Conservation (phyloP, 129 eudicot genomes). For the Scalesia atractyloides region DNA sequence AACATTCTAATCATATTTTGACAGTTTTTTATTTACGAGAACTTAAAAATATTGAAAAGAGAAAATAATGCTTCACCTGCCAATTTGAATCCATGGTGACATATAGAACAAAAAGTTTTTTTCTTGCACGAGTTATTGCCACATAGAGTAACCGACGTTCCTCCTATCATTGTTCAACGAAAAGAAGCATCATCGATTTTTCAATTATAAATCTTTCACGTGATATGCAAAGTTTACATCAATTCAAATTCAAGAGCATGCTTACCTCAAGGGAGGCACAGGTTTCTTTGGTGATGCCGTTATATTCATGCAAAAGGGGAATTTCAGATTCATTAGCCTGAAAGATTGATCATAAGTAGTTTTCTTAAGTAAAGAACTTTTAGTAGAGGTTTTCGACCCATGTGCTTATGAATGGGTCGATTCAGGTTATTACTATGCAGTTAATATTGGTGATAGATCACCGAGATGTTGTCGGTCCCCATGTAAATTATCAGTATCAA, state of each 20-base stretch:
- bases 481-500: too few relatives aligned
- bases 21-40: too few relatives aligned
- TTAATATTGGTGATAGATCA: too few relatives aligned
- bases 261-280: slow-evolving; percentile 70
- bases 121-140: slow-evolving; percentile 94
- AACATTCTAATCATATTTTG: too few relatives aligned
- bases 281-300: slow-evolving; percentile 62
- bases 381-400: neutral
- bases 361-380: slow-evolving; percentile 11
- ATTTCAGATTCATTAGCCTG: slow-evolving; percentile 94
- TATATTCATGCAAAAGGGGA: slow-evolving; percentile 87
- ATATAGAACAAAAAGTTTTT: slow-evolving; percentile 76
- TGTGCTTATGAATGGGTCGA: neutral
- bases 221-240: slow-evolving; percentile 3
- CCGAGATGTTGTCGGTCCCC: too few relatives aligned
- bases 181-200: neutral
- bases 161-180: slow-evolving; percentile 50
- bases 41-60: neutral
- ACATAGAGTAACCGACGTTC: slow-evolving; percentile 90
- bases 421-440: neutral
- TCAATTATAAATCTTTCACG: slow-evolving; percentile 1
- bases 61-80: slow-evolving; percentile 59
- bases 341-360: slow-evolving; percentile 30
- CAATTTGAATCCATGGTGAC: slow-evolving; percentile 84
- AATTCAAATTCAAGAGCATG: slow-evolving; percentile 17